These are phyloP conservation scores for Fusarium decemcellulare DNA, from an alignment of 2,329 filamentous ascomycete species.

Conservation along the genomic window DNA sequence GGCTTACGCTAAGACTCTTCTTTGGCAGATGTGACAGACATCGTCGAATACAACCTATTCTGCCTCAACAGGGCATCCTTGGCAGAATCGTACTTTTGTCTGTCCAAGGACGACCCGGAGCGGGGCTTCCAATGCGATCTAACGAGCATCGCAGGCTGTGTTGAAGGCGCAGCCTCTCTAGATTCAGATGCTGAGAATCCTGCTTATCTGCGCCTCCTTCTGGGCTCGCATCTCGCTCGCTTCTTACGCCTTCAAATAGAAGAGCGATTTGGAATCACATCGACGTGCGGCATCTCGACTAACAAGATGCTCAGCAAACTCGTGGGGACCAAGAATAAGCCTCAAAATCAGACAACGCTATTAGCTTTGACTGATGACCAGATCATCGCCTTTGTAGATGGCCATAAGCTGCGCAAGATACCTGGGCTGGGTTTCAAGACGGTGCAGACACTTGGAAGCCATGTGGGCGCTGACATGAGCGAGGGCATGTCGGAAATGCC, in stretches of 20 bases:
- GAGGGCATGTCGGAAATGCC: slow-evolving; percentile 49
- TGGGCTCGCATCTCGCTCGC: slow-evolving; percentile 86
- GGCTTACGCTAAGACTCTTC: slow-evolving; percentile 14
- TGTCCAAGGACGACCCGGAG: slow-evolving; percentile 81
- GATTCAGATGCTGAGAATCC: slow-evolving; percentile 51
- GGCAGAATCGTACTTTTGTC: slow-evolving; percentile 81
- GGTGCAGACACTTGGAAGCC: slow-evolving; percentile 63
- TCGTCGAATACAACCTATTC: slow-evolving; percentile 84
- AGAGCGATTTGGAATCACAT: slow-evolving; percentile 84
- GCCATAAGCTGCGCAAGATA: slow-evolving; percentile 82
- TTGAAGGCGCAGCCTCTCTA: slow-evolving; percentile 53
- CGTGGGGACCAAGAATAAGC: slow-evolving; percentile 87
- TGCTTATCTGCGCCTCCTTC: slow-evolving; percentile 73
- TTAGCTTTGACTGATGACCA: slow-evolving; percentile 73
- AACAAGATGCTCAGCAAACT: slow-evolving; percentile 91
- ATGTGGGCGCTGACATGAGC: slow-evolving; percentile 59
- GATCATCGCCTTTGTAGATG: slow-evolving; percentile 79
- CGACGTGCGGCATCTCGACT: slow-evolving; percentile 88
- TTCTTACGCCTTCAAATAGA: slow-evolving; percentile 82
- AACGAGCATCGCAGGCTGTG: slow-evolving; percentile 73
- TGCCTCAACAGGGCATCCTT: slow-evolving; percentile 78
- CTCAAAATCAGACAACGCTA: slow-evolving; percentile 87
- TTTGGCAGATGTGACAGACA: slow-evolving; percentile 83
- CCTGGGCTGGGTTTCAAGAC: slow-evolving; percentile 88
- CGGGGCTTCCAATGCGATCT: slow-evolving; percentile 87